Conservation (phyloP, 2,329 filamentous ascomycete species). For the Sporothrix luriei region DNA sequence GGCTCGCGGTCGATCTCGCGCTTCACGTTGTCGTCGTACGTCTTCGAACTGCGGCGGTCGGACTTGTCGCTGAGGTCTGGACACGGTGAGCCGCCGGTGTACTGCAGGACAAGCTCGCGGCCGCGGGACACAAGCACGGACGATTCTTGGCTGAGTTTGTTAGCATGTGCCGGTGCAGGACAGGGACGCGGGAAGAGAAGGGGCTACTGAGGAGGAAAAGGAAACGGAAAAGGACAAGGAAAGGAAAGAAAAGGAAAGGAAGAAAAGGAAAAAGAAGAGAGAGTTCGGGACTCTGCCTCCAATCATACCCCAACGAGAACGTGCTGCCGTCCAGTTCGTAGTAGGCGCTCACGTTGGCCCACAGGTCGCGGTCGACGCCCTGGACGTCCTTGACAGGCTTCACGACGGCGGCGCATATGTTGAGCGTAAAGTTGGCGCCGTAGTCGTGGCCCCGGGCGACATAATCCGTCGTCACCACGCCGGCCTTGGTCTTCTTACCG, state of each 20-base stretch:
- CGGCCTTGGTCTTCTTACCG: slow-evolving; percentile 51
- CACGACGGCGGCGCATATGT: slow-evolving; percentile 77
- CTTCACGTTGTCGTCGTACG: slow-evolving; percentile 24
- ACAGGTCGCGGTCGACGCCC: slow-evolving; percentile 63
- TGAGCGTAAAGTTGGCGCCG: slow-evolving; percentile 78
- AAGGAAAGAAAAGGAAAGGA: neutral
- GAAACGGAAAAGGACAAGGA: neutral
- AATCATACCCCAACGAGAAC: slow-evolving; percentile 73
- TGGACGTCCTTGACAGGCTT: slow-evolving; percentile 64
- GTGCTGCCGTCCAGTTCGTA: slow-evolving; percentile 67
- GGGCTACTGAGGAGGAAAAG: too few species aligned
- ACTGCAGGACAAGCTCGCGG: slow-evolving; percentile 75
- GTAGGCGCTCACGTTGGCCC: slow-evolving; percentile 77
- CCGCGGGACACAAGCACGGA: slow-evolving; percentile 62
- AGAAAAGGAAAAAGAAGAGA: slow-evolving; percentile 28
- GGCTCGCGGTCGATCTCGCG: slow-evolving; percentile 39
- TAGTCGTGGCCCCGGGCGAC: slow-evolving; percentile 75
- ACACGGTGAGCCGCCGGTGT: slow-evolving; percentile 75
- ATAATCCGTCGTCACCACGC: slow-evolving; percentile 55
- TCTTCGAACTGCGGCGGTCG: slow-evolving; percentile 42
- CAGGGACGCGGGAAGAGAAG: too few species aligned
- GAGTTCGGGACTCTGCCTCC: slow-evolving; percentile 32
- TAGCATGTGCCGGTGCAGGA: neutral
- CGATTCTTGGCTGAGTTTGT: slow-evolving; percentile 55
- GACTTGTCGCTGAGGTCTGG: slow-evolving; percentile 48